phyloP scores from a whole-genome alignment of 345 rosid species.

The Ricinus communis region DNA sequence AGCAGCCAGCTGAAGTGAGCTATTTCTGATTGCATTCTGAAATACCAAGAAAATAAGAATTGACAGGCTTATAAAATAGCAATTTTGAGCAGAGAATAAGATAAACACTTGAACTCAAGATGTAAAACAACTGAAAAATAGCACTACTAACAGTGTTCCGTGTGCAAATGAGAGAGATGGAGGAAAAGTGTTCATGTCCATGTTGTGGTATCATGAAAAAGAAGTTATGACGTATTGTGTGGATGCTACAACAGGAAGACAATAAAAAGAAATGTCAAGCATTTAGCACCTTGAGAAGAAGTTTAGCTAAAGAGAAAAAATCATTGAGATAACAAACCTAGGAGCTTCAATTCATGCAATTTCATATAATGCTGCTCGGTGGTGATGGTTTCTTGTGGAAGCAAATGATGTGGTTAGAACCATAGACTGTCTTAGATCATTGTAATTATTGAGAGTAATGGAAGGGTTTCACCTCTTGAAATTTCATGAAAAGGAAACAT shows the following conservation, averaged over 20 bases:
- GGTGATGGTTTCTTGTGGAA: background rate
- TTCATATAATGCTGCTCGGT: background rate
- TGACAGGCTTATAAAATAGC: background rate
- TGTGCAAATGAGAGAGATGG: background rate
- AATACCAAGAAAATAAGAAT: conserved; percentile 14
- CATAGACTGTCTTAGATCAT: too few relatives aligned
- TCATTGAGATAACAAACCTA: background rate
- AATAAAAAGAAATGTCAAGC: background rate
- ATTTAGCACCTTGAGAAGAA: background rate
- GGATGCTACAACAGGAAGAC: background rate
- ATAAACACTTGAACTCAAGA: background rate
- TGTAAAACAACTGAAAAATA: too few relatives aligned
- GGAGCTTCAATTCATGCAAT: background rate
- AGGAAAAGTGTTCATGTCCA: background rate
- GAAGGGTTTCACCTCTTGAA: background rate
- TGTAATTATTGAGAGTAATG: background rate
- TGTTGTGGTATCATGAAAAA: background rate
- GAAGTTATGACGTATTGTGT: background rate
- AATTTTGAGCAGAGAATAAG: background rate
- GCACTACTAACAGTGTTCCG: too few relatives aligned
- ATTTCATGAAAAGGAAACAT: background rate
- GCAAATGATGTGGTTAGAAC: background rate
- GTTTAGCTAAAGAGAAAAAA: background rate
- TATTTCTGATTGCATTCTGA: conserved; percentile 61
- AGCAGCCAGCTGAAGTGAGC: conserved; percentile 67